A percentile compares a stretch with the other conserved stretches of the same genome.
Evolutionary conservation across 495 filamentous ascomycete species (phyloP).

Genomic region (Cercophora scortea): DNA sequence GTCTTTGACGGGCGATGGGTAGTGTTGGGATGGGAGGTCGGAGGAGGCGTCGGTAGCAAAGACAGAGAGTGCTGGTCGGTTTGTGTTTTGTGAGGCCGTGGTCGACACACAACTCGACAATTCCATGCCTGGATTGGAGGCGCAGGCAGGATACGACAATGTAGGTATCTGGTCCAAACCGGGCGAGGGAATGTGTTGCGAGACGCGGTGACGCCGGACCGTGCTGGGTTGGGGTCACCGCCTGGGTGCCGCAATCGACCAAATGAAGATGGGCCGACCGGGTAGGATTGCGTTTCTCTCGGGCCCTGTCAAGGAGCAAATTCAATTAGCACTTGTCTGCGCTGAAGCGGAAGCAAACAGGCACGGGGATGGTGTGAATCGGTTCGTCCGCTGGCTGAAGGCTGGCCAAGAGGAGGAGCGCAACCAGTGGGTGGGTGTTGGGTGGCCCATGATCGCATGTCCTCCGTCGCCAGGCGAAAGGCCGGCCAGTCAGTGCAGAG

Average conservation of each 20-base stretch:
- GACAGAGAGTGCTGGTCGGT: neutral
- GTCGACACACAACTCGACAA: conserved; percentile 3
- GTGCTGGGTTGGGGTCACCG: conserved; percentile 13
- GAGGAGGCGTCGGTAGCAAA: conserved; percentile 2
- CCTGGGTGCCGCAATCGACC: neutral
- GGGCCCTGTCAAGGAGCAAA: no score
- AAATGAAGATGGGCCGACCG: neutral
- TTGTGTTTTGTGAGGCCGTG: neutral
- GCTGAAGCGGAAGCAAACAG: no score
- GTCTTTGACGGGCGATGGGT: conserved; percentile 5
- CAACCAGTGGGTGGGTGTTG: no score
- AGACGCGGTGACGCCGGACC: conserved; percentile 7
- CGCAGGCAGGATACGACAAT: neutral
- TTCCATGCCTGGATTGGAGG: conserved; percentile 9
- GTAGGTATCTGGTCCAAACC: neutral
- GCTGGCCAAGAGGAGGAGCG: no score
- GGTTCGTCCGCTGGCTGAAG: no score
- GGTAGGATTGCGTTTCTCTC: no score
- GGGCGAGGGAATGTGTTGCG: neutral
- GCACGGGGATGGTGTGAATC: no score
- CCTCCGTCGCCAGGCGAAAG: neutral
- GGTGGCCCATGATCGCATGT: neutral
- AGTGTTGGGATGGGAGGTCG: neutral
- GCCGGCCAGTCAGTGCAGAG: neutral
- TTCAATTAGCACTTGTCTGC: no score